Conservation (phyloP, 352 stramenopile genomes). For the Phytophthora parvispora region DNA sequence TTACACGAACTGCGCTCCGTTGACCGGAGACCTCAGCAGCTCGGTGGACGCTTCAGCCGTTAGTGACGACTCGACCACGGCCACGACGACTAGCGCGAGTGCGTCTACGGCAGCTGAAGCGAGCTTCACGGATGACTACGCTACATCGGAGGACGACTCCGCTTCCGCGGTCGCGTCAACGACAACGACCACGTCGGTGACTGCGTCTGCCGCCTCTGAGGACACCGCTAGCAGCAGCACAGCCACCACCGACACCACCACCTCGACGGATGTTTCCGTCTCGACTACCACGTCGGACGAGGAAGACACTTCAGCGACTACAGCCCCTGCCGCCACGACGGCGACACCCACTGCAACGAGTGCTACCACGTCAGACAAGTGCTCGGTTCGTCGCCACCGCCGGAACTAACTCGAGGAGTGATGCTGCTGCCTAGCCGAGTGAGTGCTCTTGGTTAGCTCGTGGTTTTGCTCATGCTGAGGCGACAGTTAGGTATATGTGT, state of each 20-base stretch:
- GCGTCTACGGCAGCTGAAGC: conserved; percentile 17
- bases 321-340: conserved; percentile 1
- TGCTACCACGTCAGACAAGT: conserved; percentile 18
- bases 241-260: neutral
- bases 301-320: conserved; percentile 1
- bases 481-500: neutral
- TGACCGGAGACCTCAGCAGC: conserved; percentile 14
- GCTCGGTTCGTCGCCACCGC: conserved; percentile 23
- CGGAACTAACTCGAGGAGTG: conserved; percentile 6
- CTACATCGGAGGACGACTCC: conserved; percentile 23
- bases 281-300: conserved; percentile 1
- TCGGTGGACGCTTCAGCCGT: conserved; percentile 24
- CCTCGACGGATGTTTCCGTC: neutral
- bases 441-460: neutral
- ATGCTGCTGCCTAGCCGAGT: neutral
- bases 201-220: conserved; percentile 1
- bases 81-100: conserved; percentile 2
- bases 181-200: neutral
- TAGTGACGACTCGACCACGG: conserved; percentile 5
- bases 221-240: neutral
- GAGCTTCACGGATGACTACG: conserved; percentile 28
- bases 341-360: conserved; percentile 11
- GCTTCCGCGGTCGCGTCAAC: conserved; percentile 11
- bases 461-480: neutral
- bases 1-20: conserved; percentile 6